Percentiles rank a stretch among this genome's conserved stretches.
These are phyloP conservation scores for Discostella stelligera DNA, from an alignment of 352 stramenopile species.

Conservation along the genomic window DNA sequence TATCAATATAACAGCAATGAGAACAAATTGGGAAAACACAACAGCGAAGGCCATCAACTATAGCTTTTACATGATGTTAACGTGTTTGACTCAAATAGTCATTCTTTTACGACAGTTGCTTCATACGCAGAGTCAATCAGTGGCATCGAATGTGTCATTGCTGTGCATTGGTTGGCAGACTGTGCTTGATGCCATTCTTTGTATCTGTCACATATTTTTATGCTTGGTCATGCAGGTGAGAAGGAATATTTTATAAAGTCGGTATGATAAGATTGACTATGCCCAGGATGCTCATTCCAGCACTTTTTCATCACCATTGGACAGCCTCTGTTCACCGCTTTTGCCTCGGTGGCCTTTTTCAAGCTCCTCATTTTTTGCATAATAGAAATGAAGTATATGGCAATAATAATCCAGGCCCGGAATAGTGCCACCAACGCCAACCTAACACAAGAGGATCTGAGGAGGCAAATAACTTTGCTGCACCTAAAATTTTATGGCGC, in stretches of 20 bases:
- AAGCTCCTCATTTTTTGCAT: slow-evolving; percentile 98
- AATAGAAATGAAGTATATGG: slow-evolving; percentile 98
- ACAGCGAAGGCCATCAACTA: slow-evolving; percentile 83
- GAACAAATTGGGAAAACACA: slow-evolving; percentile 78
- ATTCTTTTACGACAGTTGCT: slow-evolving; percentile 81
- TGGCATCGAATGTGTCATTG: slow-evolving; percentile 73
- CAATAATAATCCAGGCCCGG: slow-evolving; percentile 94
- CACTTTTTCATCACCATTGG: no score
- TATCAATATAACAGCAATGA: slow-evolving; percentile 74
- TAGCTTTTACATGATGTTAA: slow-evolving; percentile 83
- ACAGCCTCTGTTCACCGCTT: slow-evolving; percentile 95
- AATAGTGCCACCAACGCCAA: slow-evolving; percentile 83
- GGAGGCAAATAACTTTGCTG: slow-evolving; percentile 90
- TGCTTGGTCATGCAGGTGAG: slow-evolving; percentile 87
- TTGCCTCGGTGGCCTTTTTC: slow-evolving; percentile 95
- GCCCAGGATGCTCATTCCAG: no score
- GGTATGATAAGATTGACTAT: no score
- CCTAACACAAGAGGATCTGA: slow-evolving; percentile 79
- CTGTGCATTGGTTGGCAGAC: slow-evolving; percentile 80
- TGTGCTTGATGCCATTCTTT: slow-evolving; percentile 91
- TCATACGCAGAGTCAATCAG: slow-evolving; percentile 74
- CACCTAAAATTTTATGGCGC: slow-evolving; percentile 95
- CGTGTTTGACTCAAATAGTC: slow-evolving; percentile 81
- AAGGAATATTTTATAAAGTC: no score
- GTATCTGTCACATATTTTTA: slow-evolving; percentile 92